Evolutionary conservation across 2,329 filamentous ascomycete species (phyloP), one percentile per base, ranked within the genome.

Genomic region (Neonectria sp.): DNA sequence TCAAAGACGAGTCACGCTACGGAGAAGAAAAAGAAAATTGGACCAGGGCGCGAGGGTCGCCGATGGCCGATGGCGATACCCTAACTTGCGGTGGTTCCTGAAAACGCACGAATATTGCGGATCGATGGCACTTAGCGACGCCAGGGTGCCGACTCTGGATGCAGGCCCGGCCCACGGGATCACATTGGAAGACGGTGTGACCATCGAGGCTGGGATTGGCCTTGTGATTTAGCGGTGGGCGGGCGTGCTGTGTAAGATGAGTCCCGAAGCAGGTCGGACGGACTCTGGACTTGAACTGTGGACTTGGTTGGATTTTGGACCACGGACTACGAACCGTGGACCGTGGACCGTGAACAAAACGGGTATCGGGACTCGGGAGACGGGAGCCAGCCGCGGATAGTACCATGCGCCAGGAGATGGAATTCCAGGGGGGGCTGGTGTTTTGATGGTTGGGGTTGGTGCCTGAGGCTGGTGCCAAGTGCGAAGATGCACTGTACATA

Each of bases 391-490:
- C 21, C 35, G 25, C 46, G 70, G 29, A 68, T 29, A 52, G 67
- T 55, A 52, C 37, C 31, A 63, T 25, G 60, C 60, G 59, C 40
- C 52, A 45, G 45, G 58, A 37, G 59, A 63, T 60, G 67, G 43
- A 63, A 67, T 55, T 69, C 63, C 70, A 73, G 55, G 71, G 72
- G 72, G 21, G 71, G 68, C 40, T 66, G 72, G 67, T 46, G 61
- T 58, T 51, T 46, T 59, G 24, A 60, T 51, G 56, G 70, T 70
- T 74, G 72, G 53, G 71, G 68, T 43, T 71, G 69, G 64, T 63
- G 68, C 49, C 71, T 67, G 69, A 52, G 49, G 55, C 58, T 63
- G 60, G 59, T 56, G 65, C 58, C 48, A n/a, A 37, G 48, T 61
- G 49, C 45, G 33, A 56, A 35, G 21, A 45, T 29, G 56, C 46